phyloP scores from a whole-genome alignment of 768 basidiomycete genomes.

The Kwoniella sp. region DNA sequence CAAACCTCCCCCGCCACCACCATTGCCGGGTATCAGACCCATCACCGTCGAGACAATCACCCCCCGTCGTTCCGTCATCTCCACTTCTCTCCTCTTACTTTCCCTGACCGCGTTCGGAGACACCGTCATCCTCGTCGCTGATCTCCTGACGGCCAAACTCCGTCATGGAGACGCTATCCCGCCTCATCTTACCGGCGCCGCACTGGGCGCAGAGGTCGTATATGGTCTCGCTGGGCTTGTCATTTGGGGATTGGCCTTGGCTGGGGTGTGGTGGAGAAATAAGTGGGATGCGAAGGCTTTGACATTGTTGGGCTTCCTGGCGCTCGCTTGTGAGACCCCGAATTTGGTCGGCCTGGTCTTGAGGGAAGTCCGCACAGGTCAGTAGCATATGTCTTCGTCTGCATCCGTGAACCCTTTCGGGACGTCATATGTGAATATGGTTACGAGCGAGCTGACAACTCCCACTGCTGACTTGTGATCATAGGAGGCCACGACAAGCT shows the following conservation, averaged over 20 bases:
- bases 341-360: constrained; percentile 41
- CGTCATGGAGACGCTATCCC: constrained; percentile 61
- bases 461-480: background rate
- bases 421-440: background rate
- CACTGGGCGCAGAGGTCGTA: constrained; percentile 26
- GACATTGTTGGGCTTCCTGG: constrained; percentile 30
- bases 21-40: constrained; percentile 43
- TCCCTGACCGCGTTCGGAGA: constrained; percentile 77
- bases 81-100: constrained; percentile 68
- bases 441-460: background rate
- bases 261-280: constrained; percentile 36
- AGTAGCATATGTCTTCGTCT: constrained; percentile 17
- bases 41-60: constrained; percentile 63
- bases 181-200: constrained; percentile 1
- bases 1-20: constrained; percentile 17
- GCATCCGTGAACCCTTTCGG: background rate
- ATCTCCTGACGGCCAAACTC: constrained; percentile 66
- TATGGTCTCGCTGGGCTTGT: constrained; percentile 44
- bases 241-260: constrained; percentile 37
- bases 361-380: constrained; percentile 34
- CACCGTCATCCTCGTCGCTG: constrained; percentile 70
- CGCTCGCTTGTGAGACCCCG: constrained; percentile 35
- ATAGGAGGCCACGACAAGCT: constrained; percentile 31
- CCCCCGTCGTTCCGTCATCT: constrained; percentile 76
- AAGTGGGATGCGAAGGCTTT: constrained; percentile 41